phyloP scores from a whole-genome alignment of 306 rosid genomes.

The Inga oerstediana region DNA sequence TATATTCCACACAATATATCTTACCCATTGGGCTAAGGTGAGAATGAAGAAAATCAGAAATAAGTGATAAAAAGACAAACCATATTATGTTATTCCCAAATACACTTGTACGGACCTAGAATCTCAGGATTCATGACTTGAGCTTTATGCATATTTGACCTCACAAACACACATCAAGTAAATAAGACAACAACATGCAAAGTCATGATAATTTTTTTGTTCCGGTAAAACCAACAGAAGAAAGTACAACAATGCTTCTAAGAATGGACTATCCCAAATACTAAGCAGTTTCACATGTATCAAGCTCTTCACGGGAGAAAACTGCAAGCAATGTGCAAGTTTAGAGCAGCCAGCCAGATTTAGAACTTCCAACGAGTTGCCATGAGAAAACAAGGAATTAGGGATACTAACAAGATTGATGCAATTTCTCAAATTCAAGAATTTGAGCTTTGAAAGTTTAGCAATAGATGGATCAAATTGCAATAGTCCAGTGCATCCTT shows the following conservation, averaged over 20 bases:
- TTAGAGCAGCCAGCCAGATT: background rate
- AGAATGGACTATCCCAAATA: background rate
- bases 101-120: background rate
- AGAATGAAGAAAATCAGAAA: too few species aligned
- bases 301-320: background rate
- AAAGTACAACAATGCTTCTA: background rate
- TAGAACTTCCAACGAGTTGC: background rate
- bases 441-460: background rate
- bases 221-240: background rate
- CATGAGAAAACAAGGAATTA: background rate
- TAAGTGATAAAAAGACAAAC: too few species aligned
- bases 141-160: background rate
- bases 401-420: background rate
- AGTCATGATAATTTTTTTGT: background rate
- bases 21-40: too few species aligned
- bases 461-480: background rate
- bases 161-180: background rate
- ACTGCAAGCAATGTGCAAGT: background rate
- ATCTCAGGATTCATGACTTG: background rate
- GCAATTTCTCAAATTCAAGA: background rate
- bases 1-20: too few species aligned
- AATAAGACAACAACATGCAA: background rate
- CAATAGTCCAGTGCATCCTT: background rate
- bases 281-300: background rate
- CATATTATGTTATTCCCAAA: too few species aligned